phyloP scores from a whole-genome alignment of 352 stramenopile species.

The Phytophthora hybrid region DNA sequence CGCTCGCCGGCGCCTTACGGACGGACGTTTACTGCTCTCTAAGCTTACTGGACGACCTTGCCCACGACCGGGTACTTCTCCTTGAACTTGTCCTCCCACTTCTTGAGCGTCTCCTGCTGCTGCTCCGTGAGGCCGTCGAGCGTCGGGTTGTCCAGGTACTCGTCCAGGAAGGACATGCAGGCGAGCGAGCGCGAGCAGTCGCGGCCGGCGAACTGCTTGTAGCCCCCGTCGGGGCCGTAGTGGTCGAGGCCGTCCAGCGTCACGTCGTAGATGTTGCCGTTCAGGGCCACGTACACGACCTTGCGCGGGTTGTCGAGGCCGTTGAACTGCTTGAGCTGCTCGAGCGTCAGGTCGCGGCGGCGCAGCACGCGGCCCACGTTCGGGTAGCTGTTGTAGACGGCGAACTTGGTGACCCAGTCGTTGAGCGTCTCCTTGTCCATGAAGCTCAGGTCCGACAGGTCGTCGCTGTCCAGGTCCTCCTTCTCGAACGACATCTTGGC shows the following conservation, averaged over 20 bases:
- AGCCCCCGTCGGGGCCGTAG: slow-evolving; percentile 95
- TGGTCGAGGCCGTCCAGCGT: slow-evolving; percentile 94
- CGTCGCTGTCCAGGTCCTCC: slow-evolving; percentile 89
- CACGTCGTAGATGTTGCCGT: slow-evolving; percentile 97
- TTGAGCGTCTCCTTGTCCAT: slow-evolving; percentile 90
- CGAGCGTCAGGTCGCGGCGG: slow-evolving; percentile 74
- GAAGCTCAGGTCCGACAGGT: slow-evolving; percentile 79
- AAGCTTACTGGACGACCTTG: slow-evolving; percentile 60
- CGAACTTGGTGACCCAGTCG: slow-evolving; percentile 97
- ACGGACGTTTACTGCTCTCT: slow-evolving; percentile 22
- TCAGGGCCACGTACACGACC: slow-evolving; percentile 95
- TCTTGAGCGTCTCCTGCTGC: slow-evolving; percentile 93
- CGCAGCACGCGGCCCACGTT: slow-evolving; percentile 94
- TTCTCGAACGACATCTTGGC: slow-evolving; percentile 98
- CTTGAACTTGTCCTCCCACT: slow-evolving; percentile 97
- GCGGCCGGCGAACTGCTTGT: slow-evolving; percentile 96
- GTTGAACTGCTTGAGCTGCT: slow-evolving; percentile 89
- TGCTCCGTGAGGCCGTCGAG: slow-evolving; percentile 93
- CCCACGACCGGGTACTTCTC: slow-evolving; percentile 96
- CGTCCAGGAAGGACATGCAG: slow-evolving; percentile 97
- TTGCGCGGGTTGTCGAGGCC: slow-evolving; percentile 84
- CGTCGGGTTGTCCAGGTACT: slow-evolving; percentile 92
- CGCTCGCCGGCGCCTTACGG: slow-evolving; percentile 4
- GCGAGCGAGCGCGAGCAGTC: slow-evolving; percentile 95
- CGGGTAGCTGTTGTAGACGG: slow-evolving; percentile 96